phyloP scores from a whole-genome alignment of 306 rosid species.

The Ormosia semicastrata region DNA sequence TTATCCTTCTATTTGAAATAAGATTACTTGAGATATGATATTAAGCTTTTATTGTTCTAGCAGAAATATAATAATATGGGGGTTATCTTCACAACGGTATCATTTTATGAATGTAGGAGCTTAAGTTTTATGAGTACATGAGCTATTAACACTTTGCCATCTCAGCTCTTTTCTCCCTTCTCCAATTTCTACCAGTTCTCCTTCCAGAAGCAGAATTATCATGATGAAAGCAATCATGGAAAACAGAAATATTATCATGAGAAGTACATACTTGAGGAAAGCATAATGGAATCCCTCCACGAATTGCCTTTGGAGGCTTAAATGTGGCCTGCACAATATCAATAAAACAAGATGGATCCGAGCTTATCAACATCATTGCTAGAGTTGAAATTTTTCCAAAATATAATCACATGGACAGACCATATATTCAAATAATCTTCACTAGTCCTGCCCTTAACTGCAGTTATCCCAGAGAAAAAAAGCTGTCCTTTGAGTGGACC shows the following conservation, averaged over 20 bases:
- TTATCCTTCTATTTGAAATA: not conserved
- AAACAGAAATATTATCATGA: conserved; percentile 24
- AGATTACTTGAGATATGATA: not conserved
- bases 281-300: conserved; percentile 87
- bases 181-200: conserved; percentile 13
- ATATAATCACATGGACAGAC: conserved; percentile 3
- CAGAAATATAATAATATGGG: not conserved
- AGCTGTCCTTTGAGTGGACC: not conserved
- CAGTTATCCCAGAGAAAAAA: not conserved
- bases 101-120: not conserved
- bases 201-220: not conserved
- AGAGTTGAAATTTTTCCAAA: not conserved
- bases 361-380: not conserved
- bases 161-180: not conserved
- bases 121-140: not conserved
- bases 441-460: not conserved
- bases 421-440: not conserved
- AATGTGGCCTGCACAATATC: conserved; percentile 58
- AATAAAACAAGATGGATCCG: conserved; percentile 7
- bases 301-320: conserved; percentile 76
- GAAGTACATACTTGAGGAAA: conserved; percentile 79
- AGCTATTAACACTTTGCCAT: not conserved
- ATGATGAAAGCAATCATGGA: conserved; percentile 26
- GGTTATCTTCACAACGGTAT: not conserved
- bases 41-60: not conserved